A percentile compares a stretch with the other conserved stretches of the same genome.
phyloP scores from a whole-genome alignment of 768 basidiomycete genomes.

The Chiua virens region DNA sequence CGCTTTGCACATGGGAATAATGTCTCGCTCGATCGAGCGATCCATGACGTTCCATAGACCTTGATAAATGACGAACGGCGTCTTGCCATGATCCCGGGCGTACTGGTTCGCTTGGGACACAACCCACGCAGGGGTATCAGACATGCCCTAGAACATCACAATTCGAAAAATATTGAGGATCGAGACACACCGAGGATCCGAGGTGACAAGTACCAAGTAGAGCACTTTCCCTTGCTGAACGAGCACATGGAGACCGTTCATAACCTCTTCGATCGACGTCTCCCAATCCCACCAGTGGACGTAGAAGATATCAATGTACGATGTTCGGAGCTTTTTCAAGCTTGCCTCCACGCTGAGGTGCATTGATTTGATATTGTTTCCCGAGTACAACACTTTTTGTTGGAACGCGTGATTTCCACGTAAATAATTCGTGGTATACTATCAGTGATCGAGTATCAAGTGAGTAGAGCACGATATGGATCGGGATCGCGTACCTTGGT shows the following conservation, averaged over 20 bases:
- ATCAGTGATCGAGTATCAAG: neutral
- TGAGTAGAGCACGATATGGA: too few species aligned
- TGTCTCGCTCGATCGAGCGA: constrained; percentile 45
- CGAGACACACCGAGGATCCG: neutral
- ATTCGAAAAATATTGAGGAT: neutral
- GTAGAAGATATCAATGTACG: constrained; percentile 23
- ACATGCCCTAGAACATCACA: constrained; percentile 18
- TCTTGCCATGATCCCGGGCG: constrained; percentile 40
- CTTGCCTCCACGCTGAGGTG: constrained; percentile 36
- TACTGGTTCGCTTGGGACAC: constrained; percentile 43
- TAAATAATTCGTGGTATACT: constrained; percentile 27
- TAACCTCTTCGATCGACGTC: constrained; percentile 41
- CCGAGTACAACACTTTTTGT: constrained; percentile 42
- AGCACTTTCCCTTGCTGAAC: constrained; percentile 40
- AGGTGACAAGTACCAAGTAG: constrained; percentile 25
- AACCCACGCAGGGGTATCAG: constrained; percentile 41
- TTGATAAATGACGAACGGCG: constrained; percentile 48
- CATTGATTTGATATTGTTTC: constrained; percentile 50
- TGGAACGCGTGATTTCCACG: constrained; percentile 5
- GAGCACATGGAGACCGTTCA: constrained; percentile 38
- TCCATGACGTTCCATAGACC: constrained; percentile 35
- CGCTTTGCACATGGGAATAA: constrained; percentile 36
- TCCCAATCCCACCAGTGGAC: constrained; percentile 38
- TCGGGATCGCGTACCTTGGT: constrained; percentile 32
- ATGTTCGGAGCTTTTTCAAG: constrained; percentile 24